phyloP scores from a whole-genome alignment of 2,329 filamentous ascomycete species.

The Penicillium sp. region DNA sequence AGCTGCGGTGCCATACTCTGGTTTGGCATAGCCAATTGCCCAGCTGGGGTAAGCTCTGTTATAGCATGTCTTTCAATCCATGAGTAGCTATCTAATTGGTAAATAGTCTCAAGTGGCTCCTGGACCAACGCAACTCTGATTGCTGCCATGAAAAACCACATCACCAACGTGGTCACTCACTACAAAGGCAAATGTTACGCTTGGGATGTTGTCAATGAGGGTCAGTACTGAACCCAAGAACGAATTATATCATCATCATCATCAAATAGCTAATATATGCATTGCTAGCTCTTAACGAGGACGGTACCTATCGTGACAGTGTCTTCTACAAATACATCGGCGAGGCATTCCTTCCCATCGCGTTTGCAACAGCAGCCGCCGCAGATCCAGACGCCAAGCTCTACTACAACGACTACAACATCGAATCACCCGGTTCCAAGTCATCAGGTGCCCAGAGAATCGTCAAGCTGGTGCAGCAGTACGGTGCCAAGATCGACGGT shows the following conservation, averaged over 20 bases:
- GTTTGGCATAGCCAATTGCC: constrained; percentile 50
- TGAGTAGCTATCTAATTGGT: neutral
- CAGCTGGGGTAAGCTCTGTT: constrained; percentile 50
- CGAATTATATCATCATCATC: neutral
- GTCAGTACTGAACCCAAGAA: constrained; percentile 5
- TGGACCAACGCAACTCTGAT: constrained; percentile 61
- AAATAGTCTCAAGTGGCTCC: constrained; percentile 41
- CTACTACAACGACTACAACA: constrained; percentile 47
- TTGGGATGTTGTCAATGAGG: constrained; percentile 43
- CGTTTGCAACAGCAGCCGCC: constrained; percentile 45
- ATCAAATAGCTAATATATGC: neutral
- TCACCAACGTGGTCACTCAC: constrained; percentile 35
- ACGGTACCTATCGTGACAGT: constrained; percentile 43
- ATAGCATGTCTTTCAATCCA: no score
- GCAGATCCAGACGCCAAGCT: constrained; percentile 58
- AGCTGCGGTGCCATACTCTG: constrained; percentile 62
- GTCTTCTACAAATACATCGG: constrained; percentile 45
- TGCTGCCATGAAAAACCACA: constrained; percentile 50
- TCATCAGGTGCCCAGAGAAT: constrained; percentile 34
- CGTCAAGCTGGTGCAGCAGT: constrained; percentile 37
- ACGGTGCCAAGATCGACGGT: constrained; percentile 46
- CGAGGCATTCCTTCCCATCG: constrained; percentile 45
- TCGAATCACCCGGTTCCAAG: constrained; percentile 39
- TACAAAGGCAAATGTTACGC: constrained; percentile 37
- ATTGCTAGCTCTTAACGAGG: constrained; percentile 40